These are phyloP conservation scores for Aurifilum marmelostoma DNA, from an alignment of 2,329 filamentous ascomycete species.

Conservation along the genomic window DNA sequence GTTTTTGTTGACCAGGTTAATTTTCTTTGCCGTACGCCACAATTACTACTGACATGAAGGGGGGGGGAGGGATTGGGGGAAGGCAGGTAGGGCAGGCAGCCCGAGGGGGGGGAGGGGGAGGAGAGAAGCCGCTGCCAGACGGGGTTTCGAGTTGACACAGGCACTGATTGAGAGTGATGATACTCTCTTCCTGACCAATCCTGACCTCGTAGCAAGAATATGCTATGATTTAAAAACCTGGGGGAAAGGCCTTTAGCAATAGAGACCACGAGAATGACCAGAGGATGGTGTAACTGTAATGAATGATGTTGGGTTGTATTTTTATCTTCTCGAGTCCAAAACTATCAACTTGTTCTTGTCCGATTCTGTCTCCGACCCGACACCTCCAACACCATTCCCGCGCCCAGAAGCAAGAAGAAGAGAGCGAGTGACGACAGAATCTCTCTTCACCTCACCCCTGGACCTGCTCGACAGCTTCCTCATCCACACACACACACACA, in stretches of 20 bases:
- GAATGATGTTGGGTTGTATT: constrained; percentile 19
- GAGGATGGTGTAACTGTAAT: constrained; percentile 8
- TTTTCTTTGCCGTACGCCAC: background rate
- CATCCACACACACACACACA: constrained; percentile 1
- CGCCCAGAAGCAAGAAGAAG: constrained; percentile 5
- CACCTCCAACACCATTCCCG: constrained; percentile 1
- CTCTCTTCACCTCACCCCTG: background rate
- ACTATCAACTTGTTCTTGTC: background rate
- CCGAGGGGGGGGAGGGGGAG: too few relatives aligned
- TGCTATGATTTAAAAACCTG: too few relatives aligned
- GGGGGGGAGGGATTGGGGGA: background rate
- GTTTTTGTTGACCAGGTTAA: background rate
- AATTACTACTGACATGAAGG: background rate
- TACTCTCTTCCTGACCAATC: too few relatives aligned
- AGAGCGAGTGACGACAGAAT: background rate
- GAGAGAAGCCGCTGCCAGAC: background rate
- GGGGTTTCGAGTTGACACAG: background rate
- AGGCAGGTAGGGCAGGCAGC: background rate
- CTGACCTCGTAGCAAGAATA: too few relatives aligned
- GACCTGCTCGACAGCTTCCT: constrained; percentile 9
- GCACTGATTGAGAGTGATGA: too few relatives aligned
- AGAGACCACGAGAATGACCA: too few relatives aligned
- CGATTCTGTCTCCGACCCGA: background rate
- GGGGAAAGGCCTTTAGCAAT: too few relatives aligned
- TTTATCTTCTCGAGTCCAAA: constrained; percentile 4